Conservation (phyloP, 208 protist species). For the Trypanosoma melophagium region DNA sequence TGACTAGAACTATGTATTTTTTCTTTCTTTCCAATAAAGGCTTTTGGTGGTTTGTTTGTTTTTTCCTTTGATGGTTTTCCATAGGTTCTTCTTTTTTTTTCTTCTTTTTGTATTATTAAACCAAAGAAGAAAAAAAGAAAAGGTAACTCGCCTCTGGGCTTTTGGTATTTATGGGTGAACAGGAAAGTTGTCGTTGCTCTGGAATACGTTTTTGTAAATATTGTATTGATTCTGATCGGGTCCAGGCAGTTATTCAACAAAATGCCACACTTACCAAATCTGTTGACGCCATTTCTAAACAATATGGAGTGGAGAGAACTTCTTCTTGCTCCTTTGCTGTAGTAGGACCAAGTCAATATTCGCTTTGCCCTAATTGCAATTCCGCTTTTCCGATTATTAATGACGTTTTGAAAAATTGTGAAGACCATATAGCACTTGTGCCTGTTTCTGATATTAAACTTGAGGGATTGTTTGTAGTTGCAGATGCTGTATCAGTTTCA, state of each 20-base stretch:
- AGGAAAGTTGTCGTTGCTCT: slow-evolving; percentile 48
- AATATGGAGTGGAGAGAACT: slow-evolving; percentile 44
- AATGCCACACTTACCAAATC: slow-evolving; percentile 30
- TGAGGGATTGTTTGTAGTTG: slow-evolving; percentile 47
- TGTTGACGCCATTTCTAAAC: slow-evolving; percentile 49
- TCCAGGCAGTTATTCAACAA: slow-evolving; percentile 44
- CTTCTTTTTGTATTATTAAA: background rate
- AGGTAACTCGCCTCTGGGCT: background rate
- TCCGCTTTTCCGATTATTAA: slow-evolving; percentile 29
- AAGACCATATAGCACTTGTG: slow-evolving; percentile 34
- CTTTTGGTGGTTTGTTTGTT: background rate
- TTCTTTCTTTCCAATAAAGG: background rate
- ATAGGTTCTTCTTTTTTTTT: slow-evolving; percentile 7
- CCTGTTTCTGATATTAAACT: slow-evolving; percentile 23
- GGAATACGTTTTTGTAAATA: slow-evolving; percentile 75
- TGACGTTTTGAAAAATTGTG: slow-evolving; percentile 36
- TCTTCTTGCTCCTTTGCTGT: slow-evolving; percentile 75
- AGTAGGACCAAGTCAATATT: slow-evolving; percentile 39
- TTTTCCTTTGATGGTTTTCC: background rate
- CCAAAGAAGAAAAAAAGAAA: slow-evolving; percentile 6
- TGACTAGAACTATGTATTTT: no score
- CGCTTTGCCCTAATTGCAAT: slow-evolving; percentile 50
- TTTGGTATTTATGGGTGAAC: slow-evolving; percentile 3
- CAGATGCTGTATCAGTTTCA: slow-evolving; percentile 38
- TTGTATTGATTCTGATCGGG: slow-evolving; percentile 53